Evolutionary conservation across 2,329 filamentous ascomycete genomes (phyloP).

Genomic region (Verticillium nubilum): DNA sequence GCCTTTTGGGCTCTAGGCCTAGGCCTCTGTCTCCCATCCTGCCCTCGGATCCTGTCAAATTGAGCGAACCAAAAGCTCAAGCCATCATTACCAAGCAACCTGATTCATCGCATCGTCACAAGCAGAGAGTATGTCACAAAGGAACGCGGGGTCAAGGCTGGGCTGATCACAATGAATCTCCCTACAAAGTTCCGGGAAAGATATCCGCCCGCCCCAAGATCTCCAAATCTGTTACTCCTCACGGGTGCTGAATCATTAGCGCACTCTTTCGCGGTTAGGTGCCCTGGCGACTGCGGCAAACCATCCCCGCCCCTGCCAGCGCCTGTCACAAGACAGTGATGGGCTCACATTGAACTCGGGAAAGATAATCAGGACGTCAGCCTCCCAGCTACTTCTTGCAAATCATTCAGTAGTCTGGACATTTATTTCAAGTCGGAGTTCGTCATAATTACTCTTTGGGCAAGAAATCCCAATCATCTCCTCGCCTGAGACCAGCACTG

Average conservation of each 20-base stretch:
- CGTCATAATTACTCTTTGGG: no score
- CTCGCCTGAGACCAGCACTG: background rate
- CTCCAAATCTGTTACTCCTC: background rate
- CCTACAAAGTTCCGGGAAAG: background rate
- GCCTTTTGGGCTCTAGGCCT: no score
- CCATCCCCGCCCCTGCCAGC: no score
- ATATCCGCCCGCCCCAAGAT: background rate
- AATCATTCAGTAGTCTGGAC: no score
- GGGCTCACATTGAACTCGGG: background rate
- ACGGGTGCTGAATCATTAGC: conserved; percentile 12
- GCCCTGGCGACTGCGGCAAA: background rate
- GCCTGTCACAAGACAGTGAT: no score
- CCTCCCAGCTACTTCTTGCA: background rate
- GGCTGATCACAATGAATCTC: background rate
- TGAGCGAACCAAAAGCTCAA: no score
- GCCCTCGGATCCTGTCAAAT: no score
- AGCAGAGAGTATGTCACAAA: background rate
- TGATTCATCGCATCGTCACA: background rate
- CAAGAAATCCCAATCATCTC: background rate
- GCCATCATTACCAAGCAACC: background rate
- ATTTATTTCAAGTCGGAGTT: no score
- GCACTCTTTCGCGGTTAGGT: background rate
- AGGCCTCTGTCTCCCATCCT: no score
- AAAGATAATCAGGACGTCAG: background rate
- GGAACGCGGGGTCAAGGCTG: background rate